A percentile compares a stretch with the other conserved stretches of the same genome.
Conservation (phyloP, 2,329 filamentous ascomycete species). For the Fusarium sp. region DNA sequence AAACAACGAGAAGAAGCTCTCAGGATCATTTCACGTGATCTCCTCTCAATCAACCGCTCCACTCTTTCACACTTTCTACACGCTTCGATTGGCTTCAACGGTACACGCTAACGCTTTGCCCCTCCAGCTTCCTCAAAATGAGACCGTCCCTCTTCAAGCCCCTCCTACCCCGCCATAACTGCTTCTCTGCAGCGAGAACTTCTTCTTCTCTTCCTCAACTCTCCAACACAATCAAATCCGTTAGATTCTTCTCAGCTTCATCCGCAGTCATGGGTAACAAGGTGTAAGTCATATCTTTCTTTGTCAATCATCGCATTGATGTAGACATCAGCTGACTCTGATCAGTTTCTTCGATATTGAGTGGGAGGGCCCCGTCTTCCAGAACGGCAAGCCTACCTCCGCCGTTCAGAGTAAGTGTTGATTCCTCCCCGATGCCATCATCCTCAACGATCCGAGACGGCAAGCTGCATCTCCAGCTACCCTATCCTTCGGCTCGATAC, state of each 20-base stretch:
- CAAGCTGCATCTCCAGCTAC: background rate
- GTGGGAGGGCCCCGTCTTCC: constrained; percentile 77
- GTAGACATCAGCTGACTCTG: constrained; percentile 34
- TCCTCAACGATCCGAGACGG: constrained; percentile 3
- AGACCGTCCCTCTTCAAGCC: constrained; percentile 56
- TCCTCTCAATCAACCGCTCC: constrained; percentile 20
- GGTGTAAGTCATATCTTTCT: constrained; percentile 62
- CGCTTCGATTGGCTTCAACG: constrained; percentile 41
- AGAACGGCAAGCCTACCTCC: constrained; percentile 64
- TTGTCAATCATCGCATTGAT: constrained; percentile 8
- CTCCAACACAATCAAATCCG: constrained; percentile 51
- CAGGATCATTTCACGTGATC: constrained; percentile 45
- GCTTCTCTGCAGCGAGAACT: constrained; percentile 52
- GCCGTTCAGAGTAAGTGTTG: constrained; percentile 66
- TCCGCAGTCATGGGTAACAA: constrained; percentile 76
- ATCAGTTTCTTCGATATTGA: constrained; percentile 74
- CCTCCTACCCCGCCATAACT: constrained; percentile 59
- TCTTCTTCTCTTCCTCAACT: constrained; percentile 55
- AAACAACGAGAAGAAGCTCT: constrained; percentile 29
- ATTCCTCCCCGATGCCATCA: constrained; percentile 1
- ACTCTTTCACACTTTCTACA: background rate
- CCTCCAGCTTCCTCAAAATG: constrained; percentile 56
- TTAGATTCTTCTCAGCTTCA: constrained; percentile 61
- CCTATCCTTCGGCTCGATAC: background rate
- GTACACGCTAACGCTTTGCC: constrained; percentile 51